phyloP scores from a whole-genome alignment of 768 basidiomycete species.

The Calocera cornea region DNA sequence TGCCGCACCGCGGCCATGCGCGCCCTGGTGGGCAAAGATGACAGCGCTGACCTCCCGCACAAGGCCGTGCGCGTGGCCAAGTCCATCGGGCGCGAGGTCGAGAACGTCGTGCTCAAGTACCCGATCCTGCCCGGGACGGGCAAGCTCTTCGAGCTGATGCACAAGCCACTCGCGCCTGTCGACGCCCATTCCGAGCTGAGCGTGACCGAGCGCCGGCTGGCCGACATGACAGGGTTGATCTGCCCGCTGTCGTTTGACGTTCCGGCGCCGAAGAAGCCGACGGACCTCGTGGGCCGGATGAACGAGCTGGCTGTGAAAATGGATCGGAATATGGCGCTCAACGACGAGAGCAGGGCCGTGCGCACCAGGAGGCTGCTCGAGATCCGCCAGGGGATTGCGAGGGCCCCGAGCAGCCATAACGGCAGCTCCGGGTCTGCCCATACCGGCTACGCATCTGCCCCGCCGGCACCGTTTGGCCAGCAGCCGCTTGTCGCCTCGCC shows the following conservation, averaged over 20 bases:
- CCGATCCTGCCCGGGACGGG: background rate
- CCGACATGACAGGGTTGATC: background rate
- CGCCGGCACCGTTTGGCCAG: too few species aligned
- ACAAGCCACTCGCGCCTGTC: background rate
- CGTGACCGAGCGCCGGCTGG: background rate
- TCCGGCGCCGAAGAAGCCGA: background rate
- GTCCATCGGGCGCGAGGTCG: background rate
- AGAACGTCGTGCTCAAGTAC: slow-evolving; percentile 1
- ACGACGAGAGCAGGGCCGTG: too few species aligned
- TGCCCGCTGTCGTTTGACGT: slow-evolving; percentile 3
- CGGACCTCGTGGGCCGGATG: slow-evolving; percentile 5
- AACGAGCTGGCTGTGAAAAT: background rate
- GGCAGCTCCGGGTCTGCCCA: too few species aligned
- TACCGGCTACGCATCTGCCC: too few species aligned
- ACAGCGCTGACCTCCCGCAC: background rate
- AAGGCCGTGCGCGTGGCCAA: background rate
- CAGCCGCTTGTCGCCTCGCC: too few species aligned
- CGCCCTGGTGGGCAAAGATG: slow-evolving; percentile 1
- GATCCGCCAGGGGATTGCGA: too few species aligned
- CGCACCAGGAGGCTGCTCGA: too few species aligned
- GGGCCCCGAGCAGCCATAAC: too few species aligned
- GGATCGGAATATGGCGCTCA: background rate
- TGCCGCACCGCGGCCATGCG: slow-evolving; percentile 9
- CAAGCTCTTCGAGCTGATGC: background rate
- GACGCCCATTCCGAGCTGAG: background rate